Conservation (phyloP, 1,139 yeast species). For the Saccharomyces hybrid region DNA sequence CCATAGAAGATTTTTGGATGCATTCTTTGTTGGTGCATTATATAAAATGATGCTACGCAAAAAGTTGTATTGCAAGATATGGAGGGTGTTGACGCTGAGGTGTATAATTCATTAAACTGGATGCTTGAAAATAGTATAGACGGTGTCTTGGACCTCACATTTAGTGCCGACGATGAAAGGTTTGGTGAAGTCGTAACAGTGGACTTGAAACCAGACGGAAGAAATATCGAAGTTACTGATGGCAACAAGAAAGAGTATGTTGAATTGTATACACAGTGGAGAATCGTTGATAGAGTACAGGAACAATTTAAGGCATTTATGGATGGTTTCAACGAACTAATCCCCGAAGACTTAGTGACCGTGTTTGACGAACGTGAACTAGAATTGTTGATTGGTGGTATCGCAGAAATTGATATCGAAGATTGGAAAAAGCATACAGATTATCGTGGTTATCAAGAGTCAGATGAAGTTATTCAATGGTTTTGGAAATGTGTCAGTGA, state of each 20-base stretch:
- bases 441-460: conserved; percentile 94
- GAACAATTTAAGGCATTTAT: conserved; percentile 94
- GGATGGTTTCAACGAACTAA: conserved; percentile 94
- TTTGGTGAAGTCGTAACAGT: conserved; percentile 89
- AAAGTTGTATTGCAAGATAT: conserved; percentile 89
- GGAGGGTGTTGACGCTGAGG: conserved; percentile 98
- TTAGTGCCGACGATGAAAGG: conserved; percentile 91
- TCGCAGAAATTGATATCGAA: conserved; percentile 93
- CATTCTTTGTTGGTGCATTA: conserved; percentile 95
- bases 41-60: conserved; percentile 96
- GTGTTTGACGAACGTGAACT: conserved; percentile 97
- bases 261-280: conserved; percentile 93
- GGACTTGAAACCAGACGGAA: conserved; percentile 84
- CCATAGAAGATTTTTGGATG: conserved; percentile 96
- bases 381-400: conserved; percentile 93
- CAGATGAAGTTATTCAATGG: conserved; percentile 95
- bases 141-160: conserved; percentile 75
- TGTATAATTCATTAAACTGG: conserved; percentile 91
- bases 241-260: conserved; percentile 94
- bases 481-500: conserved; percentile 91
- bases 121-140: conserved; percentile 90
- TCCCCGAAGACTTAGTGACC: conserved; percentile 91
- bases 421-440: conserved; percentile 99
- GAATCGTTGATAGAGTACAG: conserved; percentile 83
- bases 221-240: conserved; percentile 83